Conservation (phyloP, 352 stramenopile species). For the Phytophthora vignae region DNA sequence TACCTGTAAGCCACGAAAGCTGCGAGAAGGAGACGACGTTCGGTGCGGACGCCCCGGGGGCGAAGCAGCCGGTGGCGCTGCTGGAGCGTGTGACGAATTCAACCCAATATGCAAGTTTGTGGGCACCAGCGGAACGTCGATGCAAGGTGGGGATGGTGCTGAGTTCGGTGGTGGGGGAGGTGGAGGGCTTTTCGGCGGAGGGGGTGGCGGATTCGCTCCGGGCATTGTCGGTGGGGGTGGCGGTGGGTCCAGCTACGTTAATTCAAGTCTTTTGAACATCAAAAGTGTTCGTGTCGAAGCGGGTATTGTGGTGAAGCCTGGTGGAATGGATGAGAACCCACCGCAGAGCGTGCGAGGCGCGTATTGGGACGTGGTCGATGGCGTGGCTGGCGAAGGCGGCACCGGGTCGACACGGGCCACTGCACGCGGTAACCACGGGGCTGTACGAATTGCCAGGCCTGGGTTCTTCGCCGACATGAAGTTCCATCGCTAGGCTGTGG, state of each 20-base stretch:
- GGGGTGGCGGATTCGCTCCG: conserved; percentile 71
- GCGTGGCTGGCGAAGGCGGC: conserved; percentile 65
- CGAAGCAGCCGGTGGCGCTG: conserved; percentile 45
- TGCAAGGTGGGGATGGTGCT: conserved; percentile 72
- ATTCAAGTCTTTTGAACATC: conserved; percentile 42
- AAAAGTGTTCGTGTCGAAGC: conserved; percentile 58
- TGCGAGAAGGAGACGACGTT: conserved; percentile 53
- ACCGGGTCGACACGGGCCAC: conserved; percentile 35
- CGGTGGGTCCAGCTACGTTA: conserved; percentile 74
- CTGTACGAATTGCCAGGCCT: conserved; percentile 60
- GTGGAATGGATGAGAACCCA: conserved; percentile 61
- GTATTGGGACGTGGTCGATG: conserved; percentile 71
- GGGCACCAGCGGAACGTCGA: conserved; percentile 50
- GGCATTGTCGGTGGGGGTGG: conserved; percentile 75
- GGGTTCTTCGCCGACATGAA: conserved; percentile 87
- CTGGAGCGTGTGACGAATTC: conserved; percentile 61
- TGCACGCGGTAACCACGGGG: conserved; percentile 66
- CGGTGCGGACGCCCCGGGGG: conserved; percentile 60
- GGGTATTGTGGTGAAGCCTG: conserved; percentile 45
- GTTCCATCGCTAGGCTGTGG: conserved; percentile 46
- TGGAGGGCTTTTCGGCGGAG: conserved; percentile 70
- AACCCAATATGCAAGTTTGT: conserved; percentile 76
- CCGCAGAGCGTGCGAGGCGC: conserved; percentile 54
- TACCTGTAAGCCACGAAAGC: conserved; percentile 24
- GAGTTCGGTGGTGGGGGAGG: conserved; percentile 79